These are phyloP conservation scores for Penicillium soppii DNA, from an alignment of 495 filamentous ascomycete genomes.

Conservation along the genomic window DNA sequence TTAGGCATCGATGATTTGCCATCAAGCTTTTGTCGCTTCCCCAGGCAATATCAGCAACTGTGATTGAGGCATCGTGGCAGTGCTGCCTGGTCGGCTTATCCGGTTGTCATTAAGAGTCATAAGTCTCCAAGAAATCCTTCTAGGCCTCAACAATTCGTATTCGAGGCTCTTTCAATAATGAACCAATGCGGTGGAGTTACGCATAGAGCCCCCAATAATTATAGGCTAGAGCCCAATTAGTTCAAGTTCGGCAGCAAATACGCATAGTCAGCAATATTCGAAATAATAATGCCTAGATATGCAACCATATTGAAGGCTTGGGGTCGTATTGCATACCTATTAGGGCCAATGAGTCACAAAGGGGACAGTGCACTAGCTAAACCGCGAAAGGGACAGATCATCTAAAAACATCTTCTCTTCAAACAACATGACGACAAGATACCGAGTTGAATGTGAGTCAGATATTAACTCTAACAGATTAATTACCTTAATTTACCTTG, in stretches of 20 bases:
- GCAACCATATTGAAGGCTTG: too few species aligned
- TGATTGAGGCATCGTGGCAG: conserved; percentile 9
- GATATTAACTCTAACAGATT: not conserved
- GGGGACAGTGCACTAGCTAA: too few species aligned
- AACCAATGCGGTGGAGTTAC: not conserved
- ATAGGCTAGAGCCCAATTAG: not conserved
- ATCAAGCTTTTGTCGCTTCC: not conserved
- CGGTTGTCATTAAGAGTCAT: conserved; percentile 2
- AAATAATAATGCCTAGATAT: too few species aligned
- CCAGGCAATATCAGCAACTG: too few species aligned
- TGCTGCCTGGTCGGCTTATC: conserved; percentile 8
- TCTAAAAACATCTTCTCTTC: not conserved
- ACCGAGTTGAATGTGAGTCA: conserved; percentile 80
- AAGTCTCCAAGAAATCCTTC: not conserved
- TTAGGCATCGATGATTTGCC: not conserved
- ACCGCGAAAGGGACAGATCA: too few species aligned
- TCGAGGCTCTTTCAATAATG: not conserved
- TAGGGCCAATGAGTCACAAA: too few species aligned
- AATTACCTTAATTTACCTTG: too few species aligned
- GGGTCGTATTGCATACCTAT: too few species aligned
- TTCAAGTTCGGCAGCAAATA: too few species aligned
- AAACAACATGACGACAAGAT: conserved; percentile 77
- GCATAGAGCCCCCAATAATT: too few species aligned
- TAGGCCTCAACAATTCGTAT: not conserved
- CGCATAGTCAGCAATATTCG: too few species aligned